Conservation (phyloP, 164 flowering plant species). For the Umbellularia californica region DNA sequence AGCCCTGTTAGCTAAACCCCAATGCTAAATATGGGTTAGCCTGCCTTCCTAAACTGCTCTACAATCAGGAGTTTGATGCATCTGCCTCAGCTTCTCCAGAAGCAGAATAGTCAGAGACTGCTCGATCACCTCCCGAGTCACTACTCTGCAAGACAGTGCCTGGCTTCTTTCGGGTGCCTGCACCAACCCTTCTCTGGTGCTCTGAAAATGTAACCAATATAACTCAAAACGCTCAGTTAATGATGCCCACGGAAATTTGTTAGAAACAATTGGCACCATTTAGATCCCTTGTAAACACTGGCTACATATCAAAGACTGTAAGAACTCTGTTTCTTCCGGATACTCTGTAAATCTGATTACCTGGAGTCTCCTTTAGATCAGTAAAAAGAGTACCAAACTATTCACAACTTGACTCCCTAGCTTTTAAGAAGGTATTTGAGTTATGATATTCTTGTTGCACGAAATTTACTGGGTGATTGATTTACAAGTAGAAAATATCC, state of each 20-base stretch:
- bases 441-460: too few species aligned
- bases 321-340: too few species aligned
- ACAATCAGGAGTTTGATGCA: slow-evolving; percentile 25
- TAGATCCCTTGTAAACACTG: too few species aligned
- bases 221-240: not conserved
- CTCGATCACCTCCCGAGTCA: slow-evolving; percentile 42
- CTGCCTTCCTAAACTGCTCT: slow-evolving; percentile 6
- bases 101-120: slow-evolving; percentile 31
- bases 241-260: not conserved
- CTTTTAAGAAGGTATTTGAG: too few species aligned
- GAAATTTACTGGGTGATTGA: too few species aligned
- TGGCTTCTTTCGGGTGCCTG: slow-evolving; percentile 28
- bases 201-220: slow-evolving; percentile 29
- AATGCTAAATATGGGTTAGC: slow-evolving; percentile 8
- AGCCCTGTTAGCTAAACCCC: slow-evolving; percentile 2
- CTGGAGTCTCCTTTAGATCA: too few species aligned
- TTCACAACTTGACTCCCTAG: too few species aligned
- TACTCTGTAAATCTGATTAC: too few species aligned
- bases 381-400: too few species aligned
- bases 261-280: too few species aligned
- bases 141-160: slow-evolving; percentile 27
- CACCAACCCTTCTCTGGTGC: slow-evolving; percentile 42
- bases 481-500: too few species aligned
- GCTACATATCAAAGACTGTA: too few species aligned
- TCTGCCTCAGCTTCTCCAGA: slow-evolving; percentile 49